These are phyloP conservation scores for Blastomyces parvus DNA, from an alignment of 2,329 filamentous ascomycete genomes.

Conservation along the genomic window DNA sequence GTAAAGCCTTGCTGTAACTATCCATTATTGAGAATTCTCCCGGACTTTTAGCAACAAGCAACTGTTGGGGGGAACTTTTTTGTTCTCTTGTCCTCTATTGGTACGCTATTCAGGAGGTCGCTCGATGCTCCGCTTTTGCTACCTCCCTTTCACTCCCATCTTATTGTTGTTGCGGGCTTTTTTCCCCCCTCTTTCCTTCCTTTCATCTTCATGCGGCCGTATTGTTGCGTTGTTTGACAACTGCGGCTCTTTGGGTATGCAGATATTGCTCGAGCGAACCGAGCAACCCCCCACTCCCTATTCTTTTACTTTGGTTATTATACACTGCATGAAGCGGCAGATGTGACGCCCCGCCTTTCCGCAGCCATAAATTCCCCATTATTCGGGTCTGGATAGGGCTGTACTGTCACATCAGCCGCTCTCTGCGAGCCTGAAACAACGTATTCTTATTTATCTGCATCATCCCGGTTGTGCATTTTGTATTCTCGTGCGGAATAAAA, in stretches of 20 bases:
- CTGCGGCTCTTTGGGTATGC: neutral
- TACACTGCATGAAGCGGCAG: neutral
- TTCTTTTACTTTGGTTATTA: neutral
- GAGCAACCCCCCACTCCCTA: neutral
- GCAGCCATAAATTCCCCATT: neutral
- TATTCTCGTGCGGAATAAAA: neutral
- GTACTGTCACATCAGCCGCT: neutral
- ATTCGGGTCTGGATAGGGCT: constrained; percentile 1
- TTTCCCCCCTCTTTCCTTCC: too few relatives aligned
- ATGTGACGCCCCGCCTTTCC: neutral
- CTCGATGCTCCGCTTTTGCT: neutral
- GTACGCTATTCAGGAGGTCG: neutral
- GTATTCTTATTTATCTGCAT: neutral
- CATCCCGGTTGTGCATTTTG: neutral
- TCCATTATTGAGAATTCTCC: too few relatives aligned
- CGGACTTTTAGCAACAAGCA: too few relatives aligned
- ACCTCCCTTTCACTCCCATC: neutral
- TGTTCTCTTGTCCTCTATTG: neutral
- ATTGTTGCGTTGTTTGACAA: neutral
- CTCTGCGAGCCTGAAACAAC: neutral
- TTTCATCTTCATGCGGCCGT: neutral
- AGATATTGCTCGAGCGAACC: neutral
- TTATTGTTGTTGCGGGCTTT: constrained; percentile 1
- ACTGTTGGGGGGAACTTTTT: too few relatives aligned
- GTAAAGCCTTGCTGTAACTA: too few relatives aligned